Evolutionary conservation across 202 grass and related monocot genomes (phyloP).

Genomic region (Panicum hallii): DNA sequence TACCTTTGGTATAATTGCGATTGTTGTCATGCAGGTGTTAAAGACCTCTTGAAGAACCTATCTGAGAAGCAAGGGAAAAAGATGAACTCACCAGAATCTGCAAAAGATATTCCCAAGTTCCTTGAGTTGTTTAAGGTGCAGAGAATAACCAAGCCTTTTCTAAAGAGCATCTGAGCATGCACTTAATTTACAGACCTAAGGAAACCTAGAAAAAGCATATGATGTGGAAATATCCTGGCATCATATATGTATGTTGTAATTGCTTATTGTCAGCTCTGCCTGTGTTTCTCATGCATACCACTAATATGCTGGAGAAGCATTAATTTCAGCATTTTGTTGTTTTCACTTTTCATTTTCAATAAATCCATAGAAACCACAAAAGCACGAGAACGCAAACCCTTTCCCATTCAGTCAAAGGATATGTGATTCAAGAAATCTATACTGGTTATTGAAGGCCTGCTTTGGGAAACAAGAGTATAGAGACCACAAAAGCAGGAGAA

Average conservation of each 20-base stretch:
- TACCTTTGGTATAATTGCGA: slow-evolving; percentile 4
- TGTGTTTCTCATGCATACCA: background rate
- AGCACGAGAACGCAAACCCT: too few relatives aligned
- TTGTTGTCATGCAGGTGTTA: slow-evolving; percentile 65
- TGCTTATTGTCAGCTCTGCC: background rate
- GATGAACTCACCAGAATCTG: slow-evolving; percentile 87
- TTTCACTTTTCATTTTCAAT: slow-evolving; percentile 16
- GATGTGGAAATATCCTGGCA: slow-evolving; percentile 5
- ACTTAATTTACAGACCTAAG: slow-evolving; percentile 5
- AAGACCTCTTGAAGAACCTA: slow-evolving; percentile 82
- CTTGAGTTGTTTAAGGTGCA: slow-evolving; percentile 81
- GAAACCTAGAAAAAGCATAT: background rate
- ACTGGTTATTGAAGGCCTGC: slow-evolving; percentile 1
- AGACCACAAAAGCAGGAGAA: background rate
- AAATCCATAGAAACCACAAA: too few relatives aligned
- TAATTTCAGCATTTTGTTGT: slow-evolving; percentile 19
- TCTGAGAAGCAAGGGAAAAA: slow-evolving; percentile 97
- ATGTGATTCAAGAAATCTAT: slow-evolving; percentile 24
- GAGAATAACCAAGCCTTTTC: slow-evolving; percentile 38
- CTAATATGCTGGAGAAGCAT: background rate
- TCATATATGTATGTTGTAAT: background rate
- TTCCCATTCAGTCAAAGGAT: background rate
- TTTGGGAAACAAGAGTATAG: background rate
- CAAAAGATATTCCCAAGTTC: slow-evolving; percentile 95
- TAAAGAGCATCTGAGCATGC: background rate